A percentile compares a stretch with the other conserved stretches of the same genome.
These are phyloP conservation scores for Hericium rajendrae DNA, from an alignment of 768 basidiomycete genomes.

Conservation along the genomic window DNA sequence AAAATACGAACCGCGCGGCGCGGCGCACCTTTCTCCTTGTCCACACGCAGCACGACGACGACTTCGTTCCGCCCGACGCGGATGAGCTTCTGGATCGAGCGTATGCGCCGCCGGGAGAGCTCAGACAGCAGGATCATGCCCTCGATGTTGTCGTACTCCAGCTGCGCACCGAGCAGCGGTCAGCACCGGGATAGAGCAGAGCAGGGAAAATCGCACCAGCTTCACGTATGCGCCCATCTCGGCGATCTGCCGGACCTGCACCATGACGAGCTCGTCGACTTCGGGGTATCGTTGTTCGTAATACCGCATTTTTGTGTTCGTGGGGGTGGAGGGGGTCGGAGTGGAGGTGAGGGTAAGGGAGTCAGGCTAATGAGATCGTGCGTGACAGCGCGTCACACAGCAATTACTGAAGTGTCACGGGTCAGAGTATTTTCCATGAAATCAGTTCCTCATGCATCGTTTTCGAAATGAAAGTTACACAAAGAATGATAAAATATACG, in stretches of 20 bases:
- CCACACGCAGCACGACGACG: conserved; percentile 94
- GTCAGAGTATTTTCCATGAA: too few species aligned
- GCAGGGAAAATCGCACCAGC: conserved; percentile 45
- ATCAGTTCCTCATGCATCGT: too few species aligned
- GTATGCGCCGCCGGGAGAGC: conserved; percentile 88
- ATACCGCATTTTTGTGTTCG: conserved; percentile 60
- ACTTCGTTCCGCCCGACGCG: conserved; percentile 96
- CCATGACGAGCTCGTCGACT: conserved; percentile 98
- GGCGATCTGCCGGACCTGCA: conserved; percentile 96
- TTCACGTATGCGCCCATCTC: conserved; percentile 99
- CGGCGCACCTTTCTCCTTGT: conserved; percentile 88
- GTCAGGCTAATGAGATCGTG: too few species aligned
- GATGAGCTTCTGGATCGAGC: conserved; percentile 97
- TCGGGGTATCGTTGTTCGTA: conserved; percentile 92
- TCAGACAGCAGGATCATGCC: conserved; percentile 99
- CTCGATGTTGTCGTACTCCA: conserved; percentile 98
- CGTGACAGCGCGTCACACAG: too few species aligned
- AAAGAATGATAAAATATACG: too few species aligned
- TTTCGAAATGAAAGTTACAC: too few species aligned
- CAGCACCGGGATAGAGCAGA: background rate
- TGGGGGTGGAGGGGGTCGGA: too few species aligned
- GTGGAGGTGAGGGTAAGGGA: too few species aligned
- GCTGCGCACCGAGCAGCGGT: conserved; percentile 33
- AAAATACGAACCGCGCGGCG: too few species aligned
- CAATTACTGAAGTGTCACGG: too few species aligned